A percentile compares a stretch with the other conserved stretches of the same genome.
Conservation (phyloP, 345 rosid genomes). For the Carallia brachiata region DNA sequence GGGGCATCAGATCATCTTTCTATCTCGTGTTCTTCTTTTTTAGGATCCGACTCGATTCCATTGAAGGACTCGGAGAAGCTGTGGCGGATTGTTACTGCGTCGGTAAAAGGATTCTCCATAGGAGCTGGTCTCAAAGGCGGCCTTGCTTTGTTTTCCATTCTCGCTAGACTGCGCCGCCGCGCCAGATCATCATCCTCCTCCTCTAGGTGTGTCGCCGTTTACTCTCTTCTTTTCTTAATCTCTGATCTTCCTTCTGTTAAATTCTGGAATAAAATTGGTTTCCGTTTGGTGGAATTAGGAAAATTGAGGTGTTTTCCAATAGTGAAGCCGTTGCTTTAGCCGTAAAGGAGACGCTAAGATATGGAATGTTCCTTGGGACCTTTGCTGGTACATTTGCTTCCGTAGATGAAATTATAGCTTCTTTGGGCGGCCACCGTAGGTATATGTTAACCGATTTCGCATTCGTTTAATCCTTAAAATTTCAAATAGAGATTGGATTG, state of each 20-base stretch:
- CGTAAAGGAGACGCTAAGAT: constrained; percentile 80
- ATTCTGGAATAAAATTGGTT: constrained; percentile 6
- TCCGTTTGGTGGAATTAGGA: constrained; percentile 37
- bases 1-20: constrained; percentile 30
- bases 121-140: constrained; percentile 98
- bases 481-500: too few relatives aligned
- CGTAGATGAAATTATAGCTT: constrained; percentile 69
- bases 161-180: constrained; percentile 71
- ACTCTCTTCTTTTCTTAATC: neutral
- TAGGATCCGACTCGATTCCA: constrained; percentile 26
- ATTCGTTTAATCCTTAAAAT: neutral
- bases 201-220: constrained; percentile 30
- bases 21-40: constrained; percentile 25
- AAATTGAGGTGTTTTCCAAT: constrained; percentile 53
- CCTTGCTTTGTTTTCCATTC: constrained; percentile 70
- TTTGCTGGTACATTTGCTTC: constrained; percentile 88
- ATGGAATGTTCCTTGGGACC: constrained; percentile 86
- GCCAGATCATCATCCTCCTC: constrained; percentile 37
- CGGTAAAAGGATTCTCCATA: constrained; percentile 77
- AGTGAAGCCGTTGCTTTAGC: constrained; percentile 64
- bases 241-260: neutral
- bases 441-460: neutral
- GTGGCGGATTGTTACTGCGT: constrained; percentile 59
- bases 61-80: constrained; percentile 63
- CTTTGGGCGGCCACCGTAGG: constrained; percentile 79